A percentile compares a stretch with the other conserved stretches of the same genome.
phyloP scores from a whole-genome alignment of 345 rosid species.

The Alliaria petiolata region DNA sequence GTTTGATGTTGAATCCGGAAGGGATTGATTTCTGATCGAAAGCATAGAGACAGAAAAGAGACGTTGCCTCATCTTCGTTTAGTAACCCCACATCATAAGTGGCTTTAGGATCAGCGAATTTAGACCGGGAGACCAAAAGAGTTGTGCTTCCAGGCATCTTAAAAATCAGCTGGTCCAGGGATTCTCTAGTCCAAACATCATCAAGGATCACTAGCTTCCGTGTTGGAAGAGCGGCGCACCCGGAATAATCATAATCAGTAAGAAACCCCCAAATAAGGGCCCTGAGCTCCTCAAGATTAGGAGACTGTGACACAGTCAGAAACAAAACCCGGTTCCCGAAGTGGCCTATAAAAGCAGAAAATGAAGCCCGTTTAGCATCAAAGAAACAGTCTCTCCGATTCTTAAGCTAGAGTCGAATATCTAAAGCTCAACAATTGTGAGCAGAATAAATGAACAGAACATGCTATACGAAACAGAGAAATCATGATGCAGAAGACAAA shows the following conservation, averaged over 20 bases:
- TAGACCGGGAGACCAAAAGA: conserved; percentile 71
- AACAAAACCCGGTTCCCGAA: conserved; percentile 48
- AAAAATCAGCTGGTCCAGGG: conserved; percentile 52
- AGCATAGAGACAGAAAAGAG: too few relatives aligned
- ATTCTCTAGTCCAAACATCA: conserved; percentile 71
- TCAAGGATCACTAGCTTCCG: conserved; percentile 59
- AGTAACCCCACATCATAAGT: conserved; percentile 59
- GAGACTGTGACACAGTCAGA: conserved; percentile 79
- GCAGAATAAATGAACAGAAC: too few relatives aligned
- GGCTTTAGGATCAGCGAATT: conserved; percentile 35
- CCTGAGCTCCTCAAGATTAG: conserved; percentile 52
- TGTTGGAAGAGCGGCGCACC: neutral
- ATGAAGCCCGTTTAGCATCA: neutral
- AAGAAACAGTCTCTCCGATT: too few relatives aligned
- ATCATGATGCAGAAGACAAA: too few relatives aligned
- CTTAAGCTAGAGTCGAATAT: too few relatives aligned
- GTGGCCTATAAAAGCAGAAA: conserved; percentile 42
- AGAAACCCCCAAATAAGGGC: conserved; percentile 41
- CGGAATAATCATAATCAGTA: conserved; percentile 12
- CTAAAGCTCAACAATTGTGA: too few relatives aligned
- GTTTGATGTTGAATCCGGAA: too few relatives aligned
- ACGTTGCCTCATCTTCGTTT: conserved; percentile 52
- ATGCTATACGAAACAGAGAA: too few relatives aligned
- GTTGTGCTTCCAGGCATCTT: conserved; percentile 48
- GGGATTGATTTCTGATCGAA: too few relatives aligned